Conservation (phyloP, 352 stramenopile species). For the Phytopythium cucurbitacearum region DNA sequence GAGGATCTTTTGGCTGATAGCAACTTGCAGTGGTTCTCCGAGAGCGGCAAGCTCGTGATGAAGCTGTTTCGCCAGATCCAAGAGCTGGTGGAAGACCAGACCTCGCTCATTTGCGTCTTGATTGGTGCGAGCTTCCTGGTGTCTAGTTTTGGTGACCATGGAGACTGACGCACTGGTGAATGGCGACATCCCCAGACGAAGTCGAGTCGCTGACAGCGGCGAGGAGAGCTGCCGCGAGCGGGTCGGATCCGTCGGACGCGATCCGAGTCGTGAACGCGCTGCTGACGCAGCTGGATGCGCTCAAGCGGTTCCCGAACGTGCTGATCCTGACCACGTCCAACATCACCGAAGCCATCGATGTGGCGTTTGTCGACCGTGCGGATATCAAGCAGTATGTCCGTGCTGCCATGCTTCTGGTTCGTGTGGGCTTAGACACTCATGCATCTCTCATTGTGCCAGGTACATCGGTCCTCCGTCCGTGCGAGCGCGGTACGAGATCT, state of each 20-base stretch:
- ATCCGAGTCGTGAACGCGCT: conserved; percentile 92
- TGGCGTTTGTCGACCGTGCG: conserved; percentile 91
- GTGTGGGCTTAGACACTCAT: background rate
- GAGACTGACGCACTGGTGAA: background rate
- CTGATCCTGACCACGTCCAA: conserved; percentile 93
- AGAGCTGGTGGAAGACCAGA: conserved; percentile 86
- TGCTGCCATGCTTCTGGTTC: conserved; percentile 3
- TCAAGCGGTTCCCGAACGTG: conserved; percentile 86
- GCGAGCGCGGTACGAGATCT: conserved; percentile 77
- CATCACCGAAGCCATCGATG: conserved; percentile 89
- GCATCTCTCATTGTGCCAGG: conserved; percentile 9
- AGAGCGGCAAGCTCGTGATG: conserved; percentile 92
- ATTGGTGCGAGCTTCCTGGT: conserved; percentile 50
- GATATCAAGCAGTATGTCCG: conserved; percentile 88
- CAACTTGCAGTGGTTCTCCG: conserved; percentile 87
- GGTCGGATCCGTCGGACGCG: conserved; percentile 87
- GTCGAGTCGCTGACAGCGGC: conserved; percentile 89
- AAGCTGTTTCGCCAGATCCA: conserved; percentile 90
- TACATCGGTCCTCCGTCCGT: conserved; percentile 60
- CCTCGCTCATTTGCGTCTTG: conserved; percentile 88
- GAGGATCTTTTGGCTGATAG: background rate
- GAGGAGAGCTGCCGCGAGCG: conserved; percentile 58
- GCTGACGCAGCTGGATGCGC: conserved; percentile 85
- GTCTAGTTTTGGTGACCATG: background rate
- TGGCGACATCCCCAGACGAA: conserved; percentile 52